phyloP scores from a whole-genome alignment of 2,329 filamentous ascomycete genomes.

The Pseudogymnoascus sp. region DNA sequence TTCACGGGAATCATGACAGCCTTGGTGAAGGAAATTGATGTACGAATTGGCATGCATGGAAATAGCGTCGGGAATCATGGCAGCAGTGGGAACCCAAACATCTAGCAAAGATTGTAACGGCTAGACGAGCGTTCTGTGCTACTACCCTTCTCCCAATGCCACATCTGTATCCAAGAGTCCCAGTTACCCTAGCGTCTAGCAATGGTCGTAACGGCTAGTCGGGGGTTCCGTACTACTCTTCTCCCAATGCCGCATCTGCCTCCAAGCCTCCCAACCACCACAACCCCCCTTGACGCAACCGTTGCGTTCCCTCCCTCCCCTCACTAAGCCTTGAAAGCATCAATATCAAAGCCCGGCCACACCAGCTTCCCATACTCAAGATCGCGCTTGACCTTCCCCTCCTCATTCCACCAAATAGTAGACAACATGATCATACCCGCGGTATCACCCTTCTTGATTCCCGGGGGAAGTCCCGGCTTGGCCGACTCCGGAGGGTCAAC shows the following conservation, averaged over 20 bases:
- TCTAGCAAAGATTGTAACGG: neutral
- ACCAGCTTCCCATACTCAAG: neutral
- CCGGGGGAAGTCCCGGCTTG: slow-evolving; percentile 3
- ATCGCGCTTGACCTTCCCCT: neutral
- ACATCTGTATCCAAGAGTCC: neutral
- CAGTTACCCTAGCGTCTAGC: neutral
- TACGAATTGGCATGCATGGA: neutral
- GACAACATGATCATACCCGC: neutral
- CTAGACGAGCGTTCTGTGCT: neutral
- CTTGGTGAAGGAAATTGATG: neutral
- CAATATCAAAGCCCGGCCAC: neutral
- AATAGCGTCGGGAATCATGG: neutral
- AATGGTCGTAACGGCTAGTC: neutral
- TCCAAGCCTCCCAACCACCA: neutral
- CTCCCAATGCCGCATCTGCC: neutral
- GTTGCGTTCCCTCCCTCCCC: neutral
- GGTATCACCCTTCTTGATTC: slow-evolving; percentile 10
- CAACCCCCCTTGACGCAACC: neutral
- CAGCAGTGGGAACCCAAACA: neutral
- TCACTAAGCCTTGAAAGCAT: neutral
- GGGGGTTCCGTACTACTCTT: neutral
- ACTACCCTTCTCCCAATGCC: neutral
- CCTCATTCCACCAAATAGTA: neutral
- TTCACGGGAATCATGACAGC: neutral
- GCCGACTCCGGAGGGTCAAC: slow-evolving; percentile 3